Evolutionary conservation across 2,329 filamentous ascomycete species (phyloP), one percentile per base, ranked within the genome.

Genomic region (Geosmithia morbida): DNA sequence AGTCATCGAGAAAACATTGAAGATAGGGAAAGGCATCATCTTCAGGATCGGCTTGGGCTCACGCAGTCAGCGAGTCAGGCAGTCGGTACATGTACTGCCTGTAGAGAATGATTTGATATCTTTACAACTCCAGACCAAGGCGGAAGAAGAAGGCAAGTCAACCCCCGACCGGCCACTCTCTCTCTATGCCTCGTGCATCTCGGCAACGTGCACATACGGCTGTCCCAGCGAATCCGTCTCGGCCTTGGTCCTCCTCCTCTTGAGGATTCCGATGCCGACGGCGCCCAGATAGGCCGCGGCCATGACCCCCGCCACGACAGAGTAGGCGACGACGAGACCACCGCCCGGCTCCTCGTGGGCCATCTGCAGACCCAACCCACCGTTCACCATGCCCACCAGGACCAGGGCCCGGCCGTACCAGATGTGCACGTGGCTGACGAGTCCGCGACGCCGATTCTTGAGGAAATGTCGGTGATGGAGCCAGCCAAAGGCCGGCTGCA

Each of bases 331-430:
- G 46, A 74, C 59, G 43, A 71, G 69, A 11, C 19, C 18, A 17
- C 46, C 46, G 11, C 37, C 58, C 55, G 2, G 51, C 59, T 1
- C 61, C 52, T 69, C 66, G 16, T 54, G 51, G 1, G 73, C 66
- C 16, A 80, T 63, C 52, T 70, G 51, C 26, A 84, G 62, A 3
- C 80, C 80, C 3, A 83, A 59, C 0, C 79, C 80, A 48, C 79
- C 80, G 54, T 83, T 83, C 53, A 83, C 58, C 43, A 82, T 66
- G 22, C 76, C 79, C 2, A 82, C 57, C 17, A 74, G 48, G 51
- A 84, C 74, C 42, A 83, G 59, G 1, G 64, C 54, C 17, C 79
- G 71, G 13, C 80, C 80, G 54, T 71, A 79, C 76, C 77, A 83
- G 53, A 81, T 72, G 56, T 84, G 80, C 1, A 65, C 56, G 52